Conservation (phyloP, 108 stramenopile genomes). For the Fragilaria crotonensis region DNA sequence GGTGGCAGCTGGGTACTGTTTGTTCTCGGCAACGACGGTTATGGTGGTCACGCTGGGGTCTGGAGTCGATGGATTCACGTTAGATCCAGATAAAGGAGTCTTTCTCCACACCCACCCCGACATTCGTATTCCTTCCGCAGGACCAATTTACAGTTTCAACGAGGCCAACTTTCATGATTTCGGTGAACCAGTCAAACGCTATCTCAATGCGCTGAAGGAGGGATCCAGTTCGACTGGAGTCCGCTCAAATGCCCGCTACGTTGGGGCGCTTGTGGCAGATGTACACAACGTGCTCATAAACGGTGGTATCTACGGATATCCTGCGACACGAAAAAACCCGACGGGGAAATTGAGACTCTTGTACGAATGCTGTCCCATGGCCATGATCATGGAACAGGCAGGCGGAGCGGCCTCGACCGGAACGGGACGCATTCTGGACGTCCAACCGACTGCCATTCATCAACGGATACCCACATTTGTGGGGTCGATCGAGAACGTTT, state of each 20-base stretch:
- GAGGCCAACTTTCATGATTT: constrained; percentile 93
- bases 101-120: constrained; percentile 93
- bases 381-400: constrained; percentile 97
- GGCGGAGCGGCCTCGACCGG: constrained; percentile 95
- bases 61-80: constrained; percentile 96
- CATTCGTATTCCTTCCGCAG: constrained; percentile 84
- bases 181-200: constrained; percentile 61
- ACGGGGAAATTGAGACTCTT: constrained; percentile 84
- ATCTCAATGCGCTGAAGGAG: constrained; percentile 56
- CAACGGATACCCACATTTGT: constrained; percentile 82
- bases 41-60: constrained; percentile 88
- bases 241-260: constrained; percentile 72
- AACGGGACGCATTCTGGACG: constrained; percentile 70
- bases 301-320: constrained; percentile 98
- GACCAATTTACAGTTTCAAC: constrained; percentile 93
- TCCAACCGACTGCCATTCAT: constrained; percentile 83
- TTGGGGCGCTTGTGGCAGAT: constrained; percentile 97
- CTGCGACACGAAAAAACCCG: constrained; percentile 75
- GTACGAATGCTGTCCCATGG: constrained; percentile 96
- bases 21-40: constrained; percentile 96
- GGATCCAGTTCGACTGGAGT: constrained; percentile 18
- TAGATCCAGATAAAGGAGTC: constrained; percentile 90
- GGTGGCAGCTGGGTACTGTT: constrained; percentile 94
- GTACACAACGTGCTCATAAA: constrained; percentile 99
- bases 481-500: constrained; percentile 82